These are phyloP conservation scores for Plasmodium gaboni DNA, from an alignment of 169 alveolate genomes.

Conservation along the genomic window DNA sequence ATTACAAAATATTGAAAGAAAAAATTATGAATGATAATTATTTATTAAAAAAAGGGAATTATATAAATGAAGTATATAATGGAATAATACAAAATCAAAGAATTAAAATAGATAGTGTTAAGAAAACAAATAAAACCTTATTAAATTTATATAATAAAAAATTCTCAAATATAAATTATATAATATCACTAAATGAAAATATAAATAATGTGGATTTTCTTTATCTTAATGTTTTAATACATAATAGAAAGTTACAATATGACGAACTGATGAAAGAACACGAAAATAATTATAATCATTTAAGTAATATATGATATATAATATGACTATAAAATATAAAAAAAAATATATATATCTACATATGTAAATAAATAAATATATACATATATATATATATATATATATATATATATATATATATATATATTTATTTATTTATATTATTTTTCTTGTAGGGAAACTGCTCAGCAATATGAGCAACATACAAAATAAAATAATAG, in stretches of 20 bases:
- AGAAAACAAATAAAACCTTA: conserved; percentile 37
- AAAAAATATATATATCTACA: neutral
- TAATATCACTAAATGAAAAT: conserved; percentile 36
- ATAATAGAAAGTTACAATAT: conserved; percentile 37
- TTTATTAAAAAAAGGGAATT: conserved; percentile 21
- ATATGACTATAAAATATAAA: neutral
- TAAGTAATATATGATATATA: conserved; percentile 15
- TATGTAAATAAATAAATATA: neutral
- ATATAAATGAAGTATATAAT: conserved; percentile 24
- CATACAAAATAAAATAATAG: conserved; percentile 9
- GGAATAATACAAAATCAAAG: conserved; percentile 27
- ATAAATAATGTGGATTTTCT: conserved; percentile 50
- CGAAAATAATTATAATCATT: conserved; percentile 27
- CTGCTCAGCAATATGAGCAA: conserved; percentile 26
- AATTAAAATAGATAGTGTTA: conserved; percentile 26
- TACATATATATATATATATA: neutral
- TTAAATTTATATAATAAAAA: conserved; percentile 56
- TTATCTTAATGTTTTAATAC: conserved; percentile 38
- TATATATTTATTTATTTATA: neutral
- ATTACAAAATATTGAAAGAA: conserved; percentile 26
- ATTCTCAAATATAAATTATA: conserved; percentile 18
- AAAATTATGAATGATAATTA: conserved; percentile 44
- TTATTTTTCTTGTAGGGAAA: conserved; percentile 19
- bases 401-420: neutral
- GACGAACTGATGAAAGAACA: conserved; percentile 41